These are phyloP conservation scores for Podospora appendiculata DNA, from an alignment of 495 filamentous ascomycete genomes.

Conservation along the genomic window DNA sequence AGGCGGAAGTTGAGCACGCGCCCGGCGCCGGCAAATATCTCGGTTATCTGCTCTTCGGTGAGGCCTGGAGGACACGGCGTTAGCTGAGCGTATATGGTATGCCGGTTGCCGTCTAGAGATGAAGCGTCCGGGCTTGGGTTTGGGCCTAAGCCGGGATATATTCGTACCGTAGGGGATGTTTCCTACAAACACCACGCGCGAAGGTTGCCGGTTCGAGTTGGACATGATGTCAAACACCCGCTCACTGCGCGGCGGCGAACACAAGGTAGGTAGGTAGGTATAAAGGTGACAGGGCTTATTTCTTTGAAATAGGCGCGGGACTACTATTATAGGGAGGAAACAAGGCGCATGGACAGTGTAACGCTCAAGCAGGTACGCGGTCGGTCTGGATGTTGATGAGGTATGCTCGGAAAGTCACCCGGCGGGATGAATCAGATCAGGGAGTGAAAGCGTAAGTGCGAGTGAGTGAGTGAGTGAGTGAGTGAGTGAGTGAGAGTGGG, in stretches of 20 bases:
- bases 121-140: too few species aligned
- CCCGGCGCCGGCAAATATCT: conserved; percentile 81
- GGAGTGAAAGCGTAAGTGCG: too few species aligned
- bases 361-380: too few species aligned
- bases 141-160: too few species aligned
- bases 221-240: conserved; percentile 34
- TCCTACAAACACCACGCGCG: conserved; percentile 69
- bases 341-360: not conserved
- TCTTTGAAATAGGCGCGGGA: not conserved
- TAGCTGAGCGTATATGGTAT: not conserved
- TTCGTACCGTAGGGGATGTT: conserved; percentile 66
- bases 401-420: too few species aligned
- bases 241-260: not conserved
- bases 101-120: too few species aligned
- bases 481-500: not conserved
- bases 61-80: conserved; percentile 48
- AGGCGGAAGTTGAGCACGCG: conserved; percentile 88
- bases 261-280: not conserved
- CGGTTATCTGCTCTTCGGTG: conserved; percentile 88
- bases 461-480: too few species aligned
- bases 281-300: not conserved
- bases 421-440: too few species aligned
- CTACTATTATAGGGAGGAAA: too few species aligned
- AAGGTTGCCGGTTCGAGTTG: conserved; percentile 41
- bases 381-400: too few species aligned